Conservation (phyloP, 1,139 yeast genomes). For the Taphrina wiesneri region DNA sequence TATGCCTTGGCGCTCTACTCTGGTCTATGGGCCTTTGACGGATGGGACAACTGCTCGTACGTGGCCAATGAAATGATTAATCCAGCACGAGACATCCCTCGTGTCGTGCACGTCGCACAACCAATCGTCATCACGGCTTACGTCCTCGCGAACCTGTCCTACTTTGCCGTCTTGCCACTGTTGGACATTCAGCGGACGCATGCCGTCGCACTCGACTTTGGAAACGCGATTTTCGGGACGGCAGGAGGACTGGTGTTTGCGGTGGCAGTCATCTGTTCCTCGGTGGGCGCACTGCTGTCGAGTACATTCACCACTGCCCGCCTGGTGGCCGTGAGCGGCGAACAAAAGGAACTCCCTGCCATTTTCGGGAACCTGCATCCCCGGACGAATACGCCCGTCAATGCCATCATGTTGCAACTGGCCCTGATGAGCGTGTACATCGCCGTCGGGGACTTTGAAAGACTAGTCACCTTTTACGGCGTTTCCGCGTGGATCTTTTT, state of each 20-base stretch:
- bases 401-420: conserved; percentile 47
- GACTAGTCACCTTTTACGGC: conserved; percentile 49
- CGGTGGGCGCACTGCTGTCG: conserved; percentile 51
- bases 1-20: conserved; percentile 50
- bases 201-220: conserved; percentile 49
- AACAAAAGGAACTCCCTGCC: conserved; percentile 47
- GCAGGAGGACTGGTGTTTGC: conserved; percentile 46
- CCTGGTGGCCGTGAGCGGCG: conserved; percentile 48
- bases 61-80: conserved; percentile 38
- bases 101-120: conserved; percentile 50
- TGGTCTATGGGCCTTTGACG: conserved; percentile 52
- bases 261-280: conserved; percentile 47
- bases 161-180: conserved; percentile 47
- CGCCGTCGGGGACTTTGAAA: conserved; percentile 47
- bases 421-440: conserved; percentile 45
- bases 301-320: conserved; percentile 48
- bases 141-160: conserved; percentile 47
- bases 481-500: conserved; percentile 39
- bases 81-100: conserved; percentile 47
- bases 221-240: conserved; percentile 44
- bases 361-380: conserved; percentile 43
- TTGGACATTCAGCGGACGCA: conserved; percentile 45
- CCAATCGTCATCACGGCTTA: conserved; percentile 49
- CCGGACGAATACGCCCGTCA: conserved; percentile 46
- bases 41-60: conserved; percentile 48